phyloP scores from a whole-genome alignment of 2,329 filamentous ascomycete species.

The Ophiostoma himal-ulmi region DNA sequence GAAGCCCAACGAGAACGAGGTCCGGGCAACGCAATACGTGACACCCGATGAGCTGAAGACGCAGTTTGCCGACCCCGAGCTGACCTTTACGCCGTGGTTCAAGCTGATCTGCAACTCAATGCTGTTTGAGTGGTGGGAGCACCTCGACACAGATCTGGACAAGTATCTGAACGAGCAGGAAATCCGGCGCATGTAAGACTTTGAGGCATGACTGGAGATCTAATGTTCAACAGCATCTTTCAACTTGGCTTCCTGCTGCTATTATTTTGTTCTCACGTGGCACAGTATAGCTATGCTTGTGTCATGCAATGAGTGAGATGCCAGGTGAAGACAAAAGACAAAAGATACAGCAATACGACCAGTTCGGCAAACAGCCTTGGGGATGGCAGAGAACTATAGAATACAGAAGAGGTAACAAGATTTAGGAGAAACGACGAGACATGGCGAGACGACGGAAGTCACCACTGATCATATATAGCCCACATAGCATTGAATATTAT shows the following conservation, averaged over 20 bases:
- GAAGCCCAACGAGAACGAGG: slow-evolving; percentile 79
- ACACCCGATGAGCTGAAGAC: slow-evolving; percentile 72
- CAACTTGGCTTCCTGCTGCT: neutral
- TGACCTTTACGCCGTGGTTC: slow-evolving; percentile 97
- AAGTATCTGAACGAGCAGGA: slow-evolving; percentile 79
- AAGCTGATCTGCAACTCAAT: slow-evolving; percentile 97
- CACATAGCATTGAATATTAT: slow-evolving; percentile 12
- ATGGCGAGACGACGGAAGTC: neutral
- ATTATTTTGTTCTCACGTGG: neutral
- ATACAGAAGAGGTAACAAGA: too few species aligned
- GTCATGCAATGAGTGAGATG: neutral
- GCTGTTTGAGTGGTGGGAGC: slow-evolving; percentile 96
- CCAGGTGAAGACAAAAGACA: neutral
- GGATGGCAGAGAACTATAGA: neutral
- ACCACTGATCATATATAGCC: slow-evolving; percentile 10
- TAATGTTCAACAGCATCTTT: neutral
- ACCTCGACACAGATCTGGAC: slow-evolving; percentile 73
- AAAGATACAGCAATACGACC: neutral
- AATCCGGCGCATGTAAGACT: slow-evolving; percentile 72
- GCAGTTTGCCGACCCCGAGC: slow-evolving; percentile 72
- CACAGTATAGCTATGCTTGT: neutral
- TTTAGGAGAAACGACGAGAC: neutral
- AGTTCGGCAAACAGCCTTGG: neutral
- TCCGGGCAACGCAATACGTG: slow-evolving; percentile 77
- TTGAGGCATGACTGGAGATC: neutral